Evolutionary conservation across 192 early-diverging fungal genomes (phyloP).

Genomic region (Mycoemilia scoparia): DNA sequence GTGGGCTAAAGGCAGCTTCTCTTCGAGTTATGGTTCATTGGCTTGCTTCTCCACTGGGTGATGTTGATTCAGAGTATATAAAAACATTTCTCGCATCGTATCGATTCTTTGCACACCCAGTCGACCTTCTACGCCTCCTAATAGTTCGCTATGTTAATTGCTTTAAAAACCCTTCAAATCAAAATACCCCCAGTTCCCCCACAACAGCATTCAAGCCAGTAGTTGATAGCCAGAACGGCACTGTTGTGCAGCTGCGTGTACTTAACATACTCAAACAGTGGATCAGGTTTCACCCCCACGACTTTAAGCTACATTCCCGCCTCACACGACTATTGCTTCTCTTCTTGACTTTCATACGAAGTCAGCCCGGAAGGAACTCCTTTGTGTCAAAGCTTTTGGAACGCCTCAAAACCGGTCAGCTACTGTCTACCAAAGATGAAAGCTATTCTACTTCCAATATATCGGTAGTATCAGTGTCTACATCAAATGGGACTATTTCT

Average conservation of each 20-base stretch:
- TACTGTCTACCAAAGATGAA: too few relatives aligned
- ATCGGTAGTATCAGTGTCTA: too few relatives aligned
- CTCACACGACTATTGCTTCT: constrained; percentile 24
- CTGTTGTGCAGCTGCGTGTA: constrained; percentile 52
- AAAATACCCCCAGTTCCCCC: background rate
- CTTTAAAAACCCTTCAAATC: constrained; percentile 6
- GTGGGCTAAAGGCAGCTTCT: constrained; percentile 23
- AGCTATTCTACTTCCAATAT: too few relatives aligned
- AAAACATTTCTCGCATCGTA: constrained; percentile 45
- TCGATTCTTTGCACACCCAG: constrained; percentile 42
- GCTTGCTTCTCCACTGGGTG: constrained; percentile 27
- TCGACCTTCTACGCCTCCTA: constrained; percentile 45
- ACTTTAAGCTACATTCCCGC: constrained; percentile 26
- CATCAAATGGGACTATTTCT: too few relatives aligned
- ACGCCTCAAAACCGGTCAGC: constrained; percentile 21
- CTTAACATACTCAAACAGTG: constrained; percentile 78
- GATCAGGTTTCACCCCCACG: constrained; percentile 63
- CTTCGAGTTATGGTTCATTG: constrained; percentile 28
- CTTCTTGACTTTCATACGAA: constrained; percentile 28
- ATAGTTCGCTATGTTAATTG: constrained; percentile 41
- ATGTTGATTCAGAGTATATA: constrained; percentile 39
- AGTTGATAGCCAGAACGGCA: constrained; percentile 5
- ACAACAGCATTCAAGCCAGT: background rate
- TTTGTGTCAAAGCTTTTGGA: constrained; percentile 28
- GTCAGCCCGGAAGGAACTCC: constrained; percentile 24